phyloP scores from a whole-genome alignment of 345 rosid genomes.

The Lumnitzera racemosa region DNA sequence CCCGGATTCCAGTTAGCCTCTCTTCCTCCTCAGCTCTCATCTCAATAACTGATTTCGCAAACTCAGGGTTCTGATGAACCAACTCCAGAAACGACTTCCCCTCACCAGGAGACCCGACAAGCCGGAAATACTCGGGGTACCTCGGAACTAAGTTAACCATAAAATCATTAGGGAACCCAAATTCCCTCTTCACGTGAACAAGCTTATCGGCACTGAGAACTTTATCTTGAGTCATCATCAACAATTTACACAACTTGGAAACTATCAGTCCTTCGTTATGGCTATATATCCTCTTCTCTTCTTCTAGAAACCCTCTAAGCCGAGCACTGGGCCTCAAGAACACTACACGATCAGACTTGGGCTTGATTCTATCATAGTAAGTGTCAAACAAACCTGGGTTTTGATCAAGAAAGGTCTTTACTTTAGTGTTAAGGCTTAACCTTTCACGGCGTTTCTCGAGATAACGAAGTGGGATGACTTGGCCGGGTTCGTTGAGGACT shows the following conservation, averaged over 20 bases:
- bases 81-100: slow-evolving; percentile 61
- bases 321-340: slow-evolving; percentile 50
- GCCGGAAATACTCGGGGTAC: slow-evolving; percentile 55
- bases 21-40: slow-evolving; percentile 55
- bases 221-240: slow-evolving; percentile 74
- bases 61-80: slow-evolving; percentile 57
- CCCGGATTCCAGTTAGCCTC: slow-evolving; percentile 38
- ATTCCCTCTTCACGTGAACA: slow-evolving; percentile 78
- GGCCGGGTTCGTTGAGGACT: slow-evolving; percentile 76
- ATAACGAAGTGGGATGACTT: slow-evolving; percentile 63
- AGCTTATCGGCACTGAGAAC: slow-evolving; percentile 58
- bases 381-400: slow-evolving; percentile 54
- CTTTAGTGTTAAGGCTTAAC: slow-evolving; percentile 42
- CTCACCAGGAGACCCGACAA: slow-evolving; percentile 48
- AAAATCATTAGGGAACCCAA: slow-evolving; percentile 80
- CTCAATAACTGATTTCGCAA: slow-evolving; percentile 54
- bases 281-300: slow-evolving; percentile 40
- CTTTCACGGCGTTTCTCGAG: slow-evolving; percentile 74
- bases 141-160: slow-evolving; percentile 50
- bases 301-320: slow-evolving; percentile 53
- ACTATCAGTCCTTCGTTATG: slow-evolving; percentile 56
- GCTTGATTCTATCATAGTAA: slow-evolving; percentile 57
- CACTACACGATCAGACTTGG: slow-evolving; percentile 45
- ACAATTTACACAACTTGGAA: slow-evolving; percentile 62
- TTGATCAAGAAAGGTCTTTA: slow-evolving; percentile 39